Percentiles rank a stretch among this genome's conserved stretches.
Conservation (phyloP, 805 yeast genomes). For the Wickerhamiella vanderwaltii region DNA sequence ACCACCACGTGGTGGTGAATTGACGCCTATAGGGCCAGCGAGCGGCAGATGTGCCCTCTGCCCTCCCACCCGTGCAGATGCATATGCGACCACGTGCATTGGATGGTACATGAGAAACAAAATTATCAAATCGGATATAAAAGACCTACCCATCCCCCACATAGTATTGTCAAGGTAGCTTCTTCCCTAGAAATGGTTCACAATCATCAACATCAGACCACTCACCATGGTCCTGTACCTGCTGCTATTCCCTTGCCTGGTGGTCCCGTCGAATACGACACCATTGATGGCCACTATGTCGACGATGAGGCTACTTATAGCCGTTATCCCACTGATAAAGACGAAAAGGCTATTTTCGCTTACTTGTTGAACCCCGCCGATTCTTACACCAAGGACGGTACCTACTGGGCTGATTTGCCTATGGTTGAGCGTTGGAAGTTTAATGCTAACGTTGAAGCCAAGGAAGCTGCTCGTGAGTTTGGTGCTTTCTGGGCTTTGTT, state of each 20-base stretch:
- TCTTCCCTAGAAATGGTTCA: conserved; percentile 8
- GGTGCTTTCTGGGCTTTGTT: conserved; percentile 21
- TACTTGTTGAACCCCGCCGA: conserved; percentile 28
- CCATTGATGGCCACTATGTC: conserved; percentile 25
- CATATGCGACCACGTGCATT: too few species aligned
- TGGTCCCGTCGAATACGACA: conserved; percentile 32
- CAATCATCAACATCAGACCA: conserved; percentile 5
- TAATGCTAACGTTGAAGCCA: conserved; percentile 22
- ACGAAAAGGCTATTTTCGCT: conserved; percentile 27
- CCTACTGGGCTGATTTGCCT: conserved; percentile 32
- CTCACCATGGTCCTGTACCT: conserved; percentile 27
- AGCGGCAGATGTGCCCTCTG: background rate
- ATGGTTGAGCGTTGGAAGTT: conserved; percentile 21
- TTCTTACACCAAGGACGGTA: conserved; percentile 25
- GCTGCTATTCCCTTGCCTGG: conserved; percentile 30
- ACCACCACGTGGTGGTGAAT: conserved; percentile 8
- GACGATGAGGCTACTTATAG: conserved; percentile 22
- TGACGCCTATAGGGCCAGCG: conserved; percentile 1
- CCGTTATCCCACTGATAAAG: conserved; percentile 22
- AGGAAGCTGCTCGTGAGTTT: conserved; percentile 25
- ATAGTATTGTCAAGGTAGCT: too few species aligned
- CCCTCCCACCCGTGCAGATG: conserved; percentile 10
- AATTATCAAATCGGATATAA: conserved; percentile 2
- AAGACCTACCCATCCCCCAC: background rate
- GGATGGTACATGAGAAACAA: background rate